Conservation (phyloP, 1,284 basidiomycete species). For the Phellinidium pouzarii region DNA sequence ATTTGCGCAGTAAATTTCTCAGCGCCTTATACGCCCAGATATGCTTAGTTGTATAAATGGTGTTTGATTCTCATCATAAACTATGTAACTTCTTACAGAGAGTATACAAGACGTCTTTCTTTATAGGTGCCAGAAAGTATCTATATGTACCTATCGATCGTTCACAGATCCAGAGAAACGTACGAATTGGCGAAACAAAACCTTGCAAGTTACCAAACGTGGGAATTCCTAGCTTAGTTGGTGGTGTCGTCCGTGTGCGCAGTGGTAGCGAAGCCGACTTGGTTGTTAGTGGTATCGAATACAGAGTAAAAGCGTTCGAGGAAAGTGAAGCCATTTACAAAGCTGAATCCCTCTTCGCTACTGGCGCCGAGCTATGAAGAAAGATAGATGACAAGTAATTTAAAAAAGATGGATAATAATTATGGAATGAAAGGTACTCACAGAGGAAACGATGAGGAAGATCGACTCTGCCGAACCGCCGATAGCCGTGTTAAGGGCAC, state of each 20-base stretch:
- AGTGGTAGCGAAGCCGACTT: constrained; percentile 22
- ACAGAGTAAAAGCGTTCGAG: constrained; percentile 22
- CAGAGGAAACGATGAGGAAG: constrained; percentile 20
- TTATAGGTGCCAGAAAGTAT: too few species aligned
- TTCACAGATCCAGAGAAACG: not conserved
- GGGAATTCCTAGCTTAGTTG: constrained; percentile 14
- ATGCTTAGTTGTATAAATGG: too few species aligned
- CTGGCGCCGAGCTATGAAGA: constrained; percentile 12
- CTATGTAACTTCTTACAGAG: too few species aligned
- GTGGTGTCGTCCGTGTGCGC: constrained; percentile 20
- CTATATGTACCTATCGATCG: too few species aligned
- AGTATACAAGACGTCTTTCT: too few species aligned
- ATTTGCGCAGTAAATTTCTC: too few species aligned
- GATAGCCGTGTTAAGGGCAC: constrained; percentile 19
- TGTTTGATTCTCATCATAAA: too few species aligned
- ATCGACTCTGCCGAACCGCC: constrained; percentile 18
- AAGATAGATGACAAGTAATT: not conserved
- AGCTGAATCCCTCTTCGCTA: constrained; percentile 18
- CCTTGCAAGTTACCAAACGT: not conserved
- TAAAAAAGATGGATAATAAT: not conserved
- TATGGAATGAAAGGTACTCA: not conserved
- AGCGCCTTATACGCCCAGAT: too few species aligned
- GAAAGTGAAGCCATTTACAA: constrained; percentile 21
- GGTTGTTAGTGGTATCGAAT: constrained; percentile 21
- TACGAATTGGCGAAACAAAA: not conserved